phyloP scores from a whole-genome alignment of 192 early-diverging fungal genomes.

The Linnemannia hyalina region DNA sequence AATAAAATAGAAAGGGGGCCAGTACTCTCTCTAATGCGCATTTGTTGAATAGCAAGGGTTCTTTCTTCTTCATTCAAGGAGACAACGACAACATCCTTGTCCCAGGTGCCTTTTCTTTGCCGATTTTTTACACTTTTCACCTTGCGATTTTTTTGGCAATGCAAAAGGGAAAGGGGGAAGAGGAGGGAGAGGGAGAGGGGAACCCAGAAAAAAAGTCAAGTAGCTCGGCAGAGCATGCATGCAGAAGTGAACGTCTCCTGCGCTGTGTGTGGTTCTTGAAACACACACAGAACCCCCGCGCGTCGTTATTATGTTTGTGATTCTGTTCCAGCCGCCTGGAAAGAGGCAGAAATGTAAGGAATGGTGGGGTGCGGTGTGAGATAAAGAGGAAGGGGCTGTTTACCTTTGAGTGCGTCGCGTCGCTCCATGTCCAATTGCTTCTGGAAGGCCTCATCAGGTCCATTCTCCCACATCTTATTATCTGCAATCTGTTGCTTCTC shows the following conservation, averaged over 20 bases:
- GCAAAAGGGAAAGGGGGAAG: not conserved
- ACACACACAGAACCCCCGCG: not conserved
- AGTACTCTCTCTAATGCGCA: not conserved
- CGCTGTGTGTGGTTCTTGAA: not conserved
- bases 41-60: not conserved
- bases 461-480: conserved; percentile 48
- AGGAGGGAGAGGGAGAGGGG: not conserved
- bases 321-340: not conserved
- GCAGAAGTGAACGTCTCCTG: not conserved
- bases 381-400: not conserved
- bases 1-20: not conserved
- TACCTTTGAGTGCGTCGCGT: conserved; percentile 41
- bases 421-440: conserved; percentile 39
- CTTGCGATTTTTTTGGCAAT: not conserved
- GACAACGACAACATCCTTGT: not conserved
- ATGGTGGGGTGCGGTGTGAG: not conserved
- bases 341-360: not conserved
- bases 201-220: not conserved
- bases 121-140: not conserved
- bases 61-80: not conserved
- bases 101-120: not conserved
- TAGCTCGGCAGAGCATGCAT: not conserved
- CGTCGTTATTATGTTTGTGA: too few relatives aligned
- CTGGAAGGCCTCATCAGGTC: conserved; percentile 49
- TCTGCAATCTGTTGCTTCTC: conserved; percentile 29